These are phyloP conservation scores for Emergomyces pasteurianus DNA, from an alignment of 2,329 filamentous ascomycete genomes.

Conservation along the genomic window DNA sequence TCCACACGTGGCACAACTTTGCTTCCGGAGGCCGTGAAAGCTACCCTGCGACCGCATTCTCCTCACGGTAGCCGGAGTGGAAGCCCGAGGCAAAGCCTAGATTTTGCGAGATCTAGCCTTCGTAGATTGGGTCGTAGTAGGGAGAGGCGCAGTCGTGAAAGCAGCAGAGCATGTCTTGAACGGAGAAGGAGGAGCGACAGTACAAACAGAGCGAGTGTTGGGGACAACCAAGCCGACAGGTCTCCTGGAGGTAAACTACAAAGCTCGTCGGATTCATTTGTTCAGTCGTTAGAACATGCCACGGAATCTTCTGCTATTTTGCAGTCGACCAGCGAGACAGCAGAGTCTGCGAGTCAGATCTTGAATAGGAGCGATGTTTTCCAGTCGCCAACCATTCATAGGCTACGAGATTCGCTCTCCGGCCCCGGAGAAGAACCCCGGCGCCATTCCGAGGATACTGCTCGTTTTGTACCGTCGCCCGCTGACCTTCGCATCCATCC, in stretches of 20 bases:
- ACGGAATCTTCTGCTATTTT: conserved; percentile 60
- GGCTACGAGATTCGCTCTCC: conserved; percentile 20
- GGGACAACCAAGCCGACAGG: conserved; percentile 38
- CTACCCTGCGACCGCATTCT: conserved; percentile 46
- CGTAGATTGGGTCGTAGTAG: conserved; percentile 35
- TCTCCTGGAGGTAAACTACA: conserved; percentile 43
- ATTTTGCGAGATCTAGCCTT: conserved; percentile 16
- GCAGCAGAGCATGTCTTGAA: conserved; percentile 25
- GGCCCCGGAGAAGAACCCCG: conserved; percentile 17
- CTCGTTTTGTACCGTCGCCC: conserved; percentile 18
- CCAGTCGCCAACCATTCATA: conserved; percentile 56
- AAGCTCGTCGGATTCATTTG: conserved; percentile 62
- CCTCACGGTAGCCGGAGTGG: conserved; percentile 16
- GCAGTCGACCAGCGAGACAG: conserved; percentile 60
- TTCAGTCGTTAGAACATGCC: conserved; percentile 60
- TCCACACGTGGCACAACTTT: conserved; percentile 1
- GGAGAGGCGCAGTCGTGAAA: conserved; percentile 32
- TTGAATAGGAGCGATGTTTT: conserved; percentile 80
- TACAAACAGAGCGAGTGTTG: conserved; percentile 42
- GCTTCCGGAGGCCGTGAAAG: conserved; percentile 47
- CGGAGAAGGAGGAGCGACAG: conserved; percentile 50
- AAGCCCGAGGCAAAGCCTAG: not conserved
- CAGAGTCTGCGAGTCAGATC: conserved; percentile 81
- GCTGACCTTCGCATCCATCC: conserved; percentile 17
- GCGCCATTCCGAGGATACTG: conserved; percentile 25